Percentiles rank a stretch among this genome's conserved stretches.
These are phyloP conservation scores for Scheffersomyces stipitis DNA, from an alignment of 805 yeast species.

Conservation along the genomic window DNA sequence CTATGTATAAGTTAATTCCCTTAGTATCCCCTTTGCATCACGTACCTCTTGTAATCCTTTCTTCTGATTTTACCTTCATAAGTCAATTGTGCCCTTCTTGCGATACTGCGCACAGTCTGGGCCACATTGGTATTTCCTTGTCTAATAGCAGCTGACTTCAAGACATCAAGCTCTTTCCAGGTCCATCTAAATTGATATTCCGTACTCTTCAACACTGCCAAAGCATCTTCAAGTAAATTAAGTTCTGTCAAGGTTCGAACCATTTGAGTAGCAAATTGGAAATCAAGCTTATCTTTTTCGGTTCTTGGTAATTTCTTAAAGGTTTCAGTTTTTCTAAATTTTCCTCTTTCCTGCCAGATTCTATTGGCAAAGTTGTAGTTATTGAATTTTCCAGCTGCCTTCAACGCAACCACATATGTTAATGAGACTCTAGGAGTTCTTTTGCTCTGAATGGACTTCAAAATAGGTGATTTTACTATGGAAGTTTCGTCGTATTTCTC, in stretches of 20 bases:
- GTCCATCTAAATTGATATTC: constrained; percentile 72
- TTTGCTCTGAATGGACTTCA: constrained; percentile 7
- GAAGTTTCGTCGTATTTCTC: constrained; percentile 5
- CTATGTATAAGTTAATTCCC: constrained; percentile 10
- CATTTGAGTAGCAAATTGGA: constrained; percentile 72
- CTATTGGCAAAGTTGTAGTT: constrained; percentile 59
- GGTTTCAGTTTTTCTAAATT: constrained; percentile 52
- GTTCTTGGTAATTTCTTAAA: constrained; percentile 44
- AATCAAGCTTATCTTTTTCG: constrained; percentile 50
- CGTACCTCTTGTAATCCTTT: constrained; percentile 32
- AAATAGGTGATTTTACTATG: constrained; percentile 21
- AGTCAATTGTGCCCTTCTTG: constrained; percentile 34
- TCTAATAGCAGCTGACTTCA: constrained; percentile 30
- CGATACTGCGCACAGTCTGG: constrained; percentile 33
- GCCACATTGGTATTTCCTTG: constrained; percentile 30
- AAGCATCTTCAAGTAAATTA: constrained; percentile 65
- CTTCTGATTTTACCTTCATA: constrained; percentile 40
- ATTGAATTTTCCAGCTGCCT: constrained; percentile 60
- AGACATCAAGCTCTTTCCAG: constrained; percentile 32
- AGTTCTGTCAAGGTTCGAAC: constrained; percentile 55
- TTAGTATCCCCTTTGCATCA: constrained; percentile 32
- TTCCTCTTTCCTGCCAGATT: constrained; percentile 80
- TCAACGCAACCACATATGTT: constrained; percentile 60
- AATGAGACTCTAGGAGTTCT: constrained; percentile 35
- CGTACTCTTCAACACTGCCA: constrained; percentile 65